phyloP scores from a whole-genome alignment of 2,329 filamentous ascomycete species.

The Curvularia verruculosa region DNA sequence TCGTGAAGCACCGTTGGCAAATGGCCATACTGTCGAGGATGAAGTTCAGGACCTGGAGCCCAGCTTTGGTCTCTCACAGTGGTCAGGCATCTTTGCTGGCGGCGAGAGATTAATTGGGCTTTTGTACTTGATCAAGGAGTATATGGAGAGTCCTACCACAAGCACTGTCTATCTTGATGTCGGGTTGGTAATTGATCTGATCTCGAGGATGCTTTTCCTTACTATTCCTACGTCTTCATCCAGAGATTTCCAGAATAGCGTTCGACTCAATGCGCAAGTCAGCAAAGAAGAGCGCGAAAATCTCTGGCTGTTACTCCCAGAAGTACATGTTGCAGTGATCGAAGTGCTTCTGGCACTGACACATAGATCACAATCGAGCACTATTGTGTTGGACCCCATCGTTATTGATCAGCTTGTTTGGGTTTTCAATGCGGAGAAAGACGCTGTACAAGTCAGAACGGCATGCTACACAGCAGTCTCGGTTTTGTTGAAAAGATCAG shows the following conservation, averaged over 20 bases:
- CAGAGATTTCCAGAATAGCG: slow-evolving; percentile 41
- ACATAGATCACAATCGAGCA: slow-evolving; percentile 63
- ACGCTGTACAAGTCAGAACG: slow-evolving; percentile 61
- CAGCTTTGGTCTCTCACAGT: slow-evolving; percentile 64
- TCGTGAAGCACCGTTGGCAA: slow-evolving; percentile 42
- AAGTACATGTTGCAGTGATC: slow-evolving; percentile 75
- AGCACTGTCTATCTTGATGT: slow-evolving; percentile 70
- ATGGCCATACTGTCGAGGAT: slow-evolving; percentile 38
- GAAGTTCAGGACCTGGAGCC: slow-evolving; percentile 49
- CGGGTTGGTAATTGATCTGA: slow-evolving; percentile 70
- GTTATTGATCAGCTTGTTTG: slow-evolving; percentile 74
- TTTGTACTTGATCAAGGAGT: slow-evolving; percentile 67
- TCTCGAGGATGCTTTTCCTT: slow-evolving; percentile 73
- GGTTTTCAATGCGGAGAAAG: slow-evolving; percentile 65
- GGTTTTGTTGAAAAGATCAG: slow-evolving; percentile 65
- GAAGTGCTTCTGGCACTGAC: slow-evolving; percentile 65
- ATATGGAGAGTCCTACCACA: slow-evolving; percentile 69
- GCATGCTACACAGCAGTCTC: slow-evolving; percentile 66
- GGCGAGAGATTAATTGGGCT: slow-evolving; percentile 71
- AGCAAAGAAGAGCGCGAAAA: slow-evolving; percentile 81
- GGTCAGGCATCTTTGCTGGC: slow-evolving; percentile 78
- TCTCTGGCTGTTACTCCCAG: slow-evolving; percentile 74
- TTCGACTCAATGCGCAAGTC: slow-evolving; percentile 74
- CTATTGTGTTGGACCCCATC: slow-evolving; percentile 66
- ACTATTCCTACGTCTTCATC: slow-evolving; percentile 56